Base-by-base conservation (phyloP, 2,329 filamentous ascomycete genomes). In the Aspergillus sergii region DNA sequence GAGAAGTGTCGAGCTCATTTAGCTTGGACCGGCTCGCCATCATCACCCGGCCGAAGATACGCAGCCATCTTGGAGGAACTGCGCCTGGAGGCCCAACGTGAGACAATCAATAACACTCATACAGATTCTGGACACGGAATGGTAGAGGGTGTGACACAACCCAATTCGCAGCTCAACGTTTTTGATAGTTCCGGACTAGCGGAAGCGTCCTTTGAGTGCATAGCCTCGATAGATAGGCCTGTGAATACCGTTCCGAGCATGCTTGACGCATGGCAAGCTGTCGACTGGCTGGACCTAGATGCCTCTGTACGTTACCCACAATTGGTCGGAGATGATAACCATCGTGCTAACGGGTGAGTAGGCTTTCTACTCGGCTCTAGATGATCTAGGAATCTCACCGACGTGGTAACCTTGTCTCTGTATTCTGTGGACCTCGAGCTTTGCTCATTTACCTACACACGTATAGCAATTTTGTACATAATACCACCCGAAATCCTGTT, bases 11-110 rank as follows among this genome's bases (percentile, higher is more conserved):
- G 84, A 46, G 73, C 69, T 0, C 81, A 83, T 63, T 79, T 86
- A 1, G 73, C 75, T 3, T 69, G 73, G 57, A 76, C 76, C 11
- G 79, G 72, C 45, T 76, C 68, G 45, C 74, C 66, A 57, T 80
- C 79, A 66, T 83, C 76, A 45, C 83, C 76, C 30, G 84, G 76
- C 36, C 76, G 82, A 30, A 72, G 84, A 5, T 87, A 86, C 64
- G 81, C 79, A 51, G 76, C 86, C 9, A 84, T 87, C 1, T 76
- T 87, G 0, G 82, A 86, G 56, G 83, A 86, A 64, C 70, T 86
- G 11, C 73, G 81, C 16, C 73, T 80, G 2, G 82, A 84, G 46
- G 73, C 64, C 8, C 54, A 57, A 19, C 51, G 58, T 60, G 50
- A 30, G n/a, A 46, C 43, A 23, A 14, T 23, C 21, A 46, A 6